A percentile compares a stretch with the other conserved stretches of the same genome.
phyloP scores from a whole-genome alignment of 176 grass and related monocot genomes.

The Aegilops speltoides region DNA sequence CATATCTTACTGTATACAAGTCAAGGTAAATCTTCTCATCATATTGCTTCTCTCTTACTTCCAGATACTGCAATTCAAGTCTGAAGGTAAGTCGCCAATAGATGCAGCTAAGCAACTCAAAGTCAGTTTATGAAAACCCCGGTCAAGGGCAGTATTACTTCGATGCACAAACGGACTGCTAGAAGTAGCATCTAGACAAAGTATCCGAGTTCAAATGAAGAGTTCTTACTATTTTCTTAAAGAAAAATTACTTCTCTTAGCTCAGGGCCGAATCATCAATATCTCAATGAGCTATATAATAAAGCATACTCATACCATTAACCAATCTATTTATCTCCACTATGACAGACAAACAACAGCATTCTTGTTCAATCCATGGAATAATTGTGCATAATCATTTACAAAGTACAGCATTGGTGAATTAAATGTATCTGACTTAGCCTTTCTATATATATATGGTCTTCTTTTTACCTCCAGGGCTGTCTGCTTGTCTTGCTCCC shows the following conservation, averaged over 20 bases:
- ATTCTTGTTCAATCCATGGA: background rate
- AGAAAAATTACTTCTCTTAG: background rate
- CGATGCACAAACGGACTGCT: background rate
- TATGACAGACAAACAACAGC: background rate
- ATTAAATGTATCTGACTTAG: background rate
- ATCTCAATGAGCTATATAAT: background rate
- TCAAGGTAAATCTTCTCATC: conserved; percentile 87
- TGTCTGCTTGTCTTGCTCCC: conserved; percentile 69
- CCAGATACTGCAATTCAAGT: conserved; percentile 76
- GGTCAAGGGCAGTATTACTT: background rate
- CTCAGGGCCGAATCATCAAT: background rate
- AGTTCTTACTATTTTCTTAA: background rate
- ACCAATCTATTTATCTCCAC: conserved; percentile 5
- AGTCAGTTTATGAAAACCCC: background rate
- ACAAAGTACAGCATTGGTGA: background rate
- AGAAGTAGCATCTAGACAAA: background rate
- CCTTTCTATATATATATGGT: background rate
- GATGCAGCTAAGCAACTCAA: conserved; percentile 27
- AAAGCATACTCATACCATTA: background rate
- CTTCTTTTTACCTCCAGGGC: conserved; percentile 53
- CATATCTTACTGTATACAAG: conserved; percentile 75
- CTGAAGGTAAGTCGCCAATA: conserved; percentile 34
- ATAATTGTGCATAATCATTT: background rate
- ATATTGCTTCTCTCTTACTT: conserved; percentile 96
- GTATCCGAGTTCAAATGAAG: background rate